phyloP scores from a whole-genome alignment of 2,329 filamentous ascomycete genomes.

The Byssoonygena ceratinophila region DNA sequence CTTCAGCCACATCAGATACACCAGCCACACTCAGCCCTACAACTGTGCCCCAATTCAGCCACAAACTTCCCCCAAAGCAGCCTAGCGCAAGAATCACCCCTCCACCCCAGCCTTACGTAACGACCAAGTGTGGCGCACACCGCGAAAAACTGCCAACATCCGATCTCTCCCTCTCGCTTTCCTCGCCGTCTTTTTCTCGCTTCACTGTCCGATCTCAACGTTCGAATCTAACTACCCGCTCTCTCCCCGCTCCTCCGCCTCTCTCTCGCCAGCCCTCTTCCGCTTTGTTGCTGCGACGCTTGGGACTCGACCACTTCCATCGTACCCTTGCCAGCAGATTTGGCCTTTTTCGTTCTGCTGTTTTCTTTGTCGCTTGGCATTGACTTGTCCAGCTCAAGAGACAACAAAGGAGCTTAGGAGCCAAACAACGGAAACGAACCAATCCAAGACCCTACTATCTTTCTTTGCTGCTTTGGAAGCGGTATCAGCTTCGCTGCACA shows the following conservation, averaged over 20 bases:
- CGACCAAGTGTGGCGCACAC: neutral
- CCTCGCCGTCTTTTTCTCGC: slow-evolving; percentile 20
- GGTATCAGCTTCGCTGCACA: neutral
- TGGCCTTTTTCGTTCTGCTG: slow-evolving; percentile 12
- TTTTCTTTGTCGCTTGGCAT: slow-evolving; percentile 33
- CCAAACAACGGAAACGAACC: neutral
- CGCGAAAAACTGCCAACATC: neutral
- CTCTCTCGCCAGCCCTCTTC: slow-evolving; percentile 9
- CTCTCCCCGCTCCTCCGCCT: slow-evolving; percentile 7
- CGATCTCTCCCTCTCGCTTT: slow-evolving; percentile 19
- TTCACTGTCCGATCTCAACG: slow-evolving; percentile 13
- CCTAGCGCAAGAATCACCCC: neutral
- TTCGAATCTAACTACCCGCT: no score
- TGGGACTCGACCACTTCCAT: slow-evolving; percentile 2
- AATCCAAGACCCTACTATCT: neutral
- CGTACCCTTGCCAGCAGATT: neutral
- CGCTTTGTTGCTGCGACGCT: slow-evolving; percentile 4
- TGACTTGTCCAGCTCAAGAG: slow-evolving; percentile 39
- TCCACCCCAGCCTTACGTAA: neutral
- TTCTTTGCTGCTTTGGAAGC: neutral
- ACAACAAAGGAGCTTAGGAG: slow-evolving; percentile 12
- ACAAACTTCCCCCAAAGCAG: neutral
- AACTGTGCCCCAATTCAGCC: neutral
- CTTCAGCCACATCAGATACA: no score
- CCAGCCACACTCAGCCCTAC: slow-evolving; percentile 10